Evolutionary conservation across 2,329 filamentous ascomycete genomes (phyloP).

Genomic region (Colletotrichum limetticola): DNA sequence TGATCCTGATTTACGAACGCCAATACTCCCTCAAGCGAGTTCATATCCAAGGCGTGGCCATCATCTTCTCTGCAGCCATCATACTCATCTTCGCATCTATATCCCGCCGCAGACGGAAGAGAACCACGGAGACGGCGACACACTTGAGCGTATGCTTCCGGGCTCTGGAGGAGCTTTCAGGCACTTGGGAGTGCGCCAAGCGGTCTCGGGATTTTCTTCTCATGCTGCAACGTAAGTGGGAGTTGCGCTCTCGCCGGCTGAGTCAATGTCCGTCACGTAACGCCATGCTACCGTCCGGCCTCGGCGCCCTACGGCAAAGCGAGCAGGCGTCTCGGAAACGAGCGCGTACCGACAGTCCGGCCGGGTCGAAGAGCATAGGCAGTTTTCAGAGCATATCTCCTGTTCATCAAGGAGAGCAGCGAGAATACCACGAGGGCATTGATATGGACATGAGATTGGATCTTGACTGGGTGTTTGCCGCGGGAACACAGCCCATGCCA

Average conservation of each 20-base stretch:
- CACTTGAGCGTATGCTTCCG: constrained; percentile 40
- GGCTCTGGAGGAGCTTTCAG: constrained; percentile 38
- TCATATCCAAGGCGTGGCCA: constrained; percentile 39
- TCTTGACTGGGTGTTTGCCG: constrained; percentile 25
- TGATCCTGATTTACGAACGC: constrained; percentile 36
- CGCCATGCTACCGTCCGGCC: neutral
- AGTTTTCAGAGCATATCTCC: constrained; percentile 16
- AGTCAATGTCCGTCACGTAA: neutral
- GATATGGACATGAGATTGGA: constrained; percentile 26
- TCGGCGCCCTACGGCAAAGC: neutral
- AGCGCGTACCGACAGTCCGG: neutral
- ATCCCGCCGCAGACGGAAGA: constrained; percentile 23
- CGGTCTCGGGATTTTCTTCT: constrained; percentile 38
- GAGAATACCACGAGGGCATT: neutral
- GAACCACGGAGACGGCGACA: constrained; percentile 9
- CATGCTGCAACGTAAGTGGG: constrained; percentile 37
- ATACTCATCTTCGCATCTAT: constrained; percentile 37
- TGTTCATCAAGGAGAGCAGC: neutral
- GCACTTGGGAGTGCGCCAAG: constrained; percentile 40
- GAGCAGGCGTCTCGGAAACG: neutral
- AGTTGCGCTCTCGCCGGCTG: neutral
- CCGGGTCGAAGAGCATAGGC: neutral
- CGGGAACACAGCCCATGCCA: constrained; percentile 8
- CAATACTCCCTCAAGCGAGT: constrained; percentile 35
- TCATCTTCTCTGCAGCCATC: constrained; percentile 37